phyloP scores from a whole-genome alignment of 257 asterid genomes.

The Handroanthus guayacan region DNA sequence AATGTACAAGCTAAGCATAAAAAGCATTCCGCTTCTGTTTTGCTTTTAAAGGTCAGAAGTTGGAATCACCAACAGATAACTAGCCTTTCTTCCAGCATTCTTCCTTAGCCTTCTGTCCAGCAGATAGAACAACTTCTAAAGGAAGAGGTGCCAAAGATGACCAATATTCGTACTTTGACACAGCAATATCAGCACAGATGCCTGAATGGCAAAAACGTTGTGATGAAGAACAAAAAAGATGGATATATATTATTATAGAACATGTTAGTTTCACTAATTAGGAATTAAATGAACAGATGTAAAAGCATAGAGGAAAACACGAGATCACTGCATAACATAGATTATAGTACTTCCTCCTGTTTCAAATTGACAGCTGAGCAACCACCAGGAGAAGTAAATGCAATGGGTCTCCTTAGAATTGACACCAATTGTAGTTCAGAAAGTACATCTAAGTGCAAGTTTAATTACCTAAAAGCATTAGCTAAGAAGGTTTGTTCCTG shows the following conservation, averaged over 20 bases:
- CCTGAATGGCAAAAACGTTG: conserved; percentile 50
- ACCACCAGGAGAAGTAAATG: too few species aligned
- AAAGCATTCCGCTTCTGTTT: neutral
- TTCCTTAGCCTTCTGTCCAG: conserved; percentile 99
- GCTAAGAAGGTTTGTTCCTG: neutral
- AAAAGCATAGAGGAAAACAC: neutral
- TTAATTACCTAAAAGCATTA: conserved; percentile 22
- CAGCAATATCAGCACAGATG: conserved; percentile 84
- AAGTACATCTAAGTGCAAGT: conserved; percentile 21
- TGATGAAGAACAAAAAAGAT: neutral
- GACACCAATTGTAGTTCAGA: conserved; percentile 26
- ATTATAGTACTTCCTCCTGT: neutral
- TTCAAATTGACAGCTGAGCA: neutral
- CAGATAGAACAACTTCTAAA: conserved; percentile 87
- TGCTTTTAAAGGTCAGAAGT: conserved; percentile 35
- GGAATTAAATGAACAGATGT: conserved; percentile 9
- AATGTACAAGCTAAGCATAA: conserved; percentile 15
- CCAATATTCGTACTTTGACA: conserved; percentile 87
- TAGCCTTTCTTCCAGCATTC: conserved; percentile 74
- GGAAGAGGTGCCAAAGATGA: conserved; percentile 98
- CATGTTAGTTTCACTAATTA: neutral
- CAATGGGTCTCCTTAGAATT: neutral
- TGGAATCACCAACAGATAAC: conserved; percentile 41
- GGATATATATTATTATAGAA: neutral
- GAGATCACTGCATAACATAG: neutral